phyloP scores from a whole-genome alignment of 1,284 basidiomycete species.

The Trametes hirsuta region DNA sequence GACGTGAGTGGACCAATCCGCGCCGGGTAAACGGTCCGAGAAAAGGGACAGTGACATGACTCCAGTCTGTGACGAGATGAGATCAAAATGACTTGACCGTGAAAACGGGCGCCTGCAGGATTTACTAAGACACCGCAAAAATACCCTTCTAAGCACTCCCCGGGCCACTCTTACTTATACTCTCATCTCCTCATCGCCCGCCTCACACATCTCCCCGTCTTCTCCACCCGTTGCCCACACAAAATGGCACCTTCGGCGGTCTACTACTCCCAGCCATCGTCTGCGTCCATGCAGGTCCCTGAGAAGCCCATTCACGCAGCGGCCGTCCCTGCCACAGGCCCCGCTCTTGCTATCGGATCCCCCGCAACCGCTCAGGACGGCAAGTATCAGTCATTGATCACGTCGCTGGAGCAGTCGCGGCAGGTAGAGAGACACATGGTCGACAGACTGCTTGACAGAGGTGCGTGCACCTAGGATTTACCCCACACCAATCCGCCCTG shows the following conservation, averaged over 20 bases:
- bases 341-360: slow-evolving; percentile 75
- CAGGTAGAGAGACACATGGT: slow-evolving; percentile 74
- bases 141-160: slow-evolving; percentile 19
- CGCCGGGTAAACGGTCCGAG: slow-evolving; percentile 9
- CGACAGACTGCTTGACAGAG: slow-evolving; percentile 75
- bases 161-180: slow-evolving; percentile 13
- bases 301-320: slow-evolving; percentile 25
- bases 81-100: slow-evolving; percentile 21
- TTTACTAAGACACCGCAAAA: slow-evolving; percentile 22
- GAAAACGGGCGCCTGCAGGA: slow-evolving; percentile 11
- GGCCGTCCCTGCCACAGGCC: slow-evolving; percentile 36
- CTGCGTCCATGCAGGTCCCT: slow-evolving; percentile 17
- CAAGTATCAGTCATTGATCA: slow-evolving; percentile 70
- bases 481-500: slow-evolving; percentile 7
- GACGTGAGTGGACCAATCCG: slow-evolving; percentile 14
- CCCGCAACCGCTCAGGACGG: slow-evolving; percentile 73
- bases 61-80: slow-evolving; percentile 22
- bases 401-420: slow-evolving; percentile 54
- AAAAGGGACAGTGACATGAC: slow-evolving; percentile 14
- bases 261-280: slow-evolving; percentile 33
- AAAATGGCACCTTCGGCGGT: slow-evolving; percentile 67
- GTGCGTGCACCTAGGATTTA: slow-evolving; percentile 43
- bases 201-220: slow-evolving; percentile 8
- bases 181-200: slow-evolving; percentile 14
- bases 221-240: slow-evolving; percentile 1